Conservation (phyloP, 768 basidiomycete species). For the Amyloporia xantha region DNA sequence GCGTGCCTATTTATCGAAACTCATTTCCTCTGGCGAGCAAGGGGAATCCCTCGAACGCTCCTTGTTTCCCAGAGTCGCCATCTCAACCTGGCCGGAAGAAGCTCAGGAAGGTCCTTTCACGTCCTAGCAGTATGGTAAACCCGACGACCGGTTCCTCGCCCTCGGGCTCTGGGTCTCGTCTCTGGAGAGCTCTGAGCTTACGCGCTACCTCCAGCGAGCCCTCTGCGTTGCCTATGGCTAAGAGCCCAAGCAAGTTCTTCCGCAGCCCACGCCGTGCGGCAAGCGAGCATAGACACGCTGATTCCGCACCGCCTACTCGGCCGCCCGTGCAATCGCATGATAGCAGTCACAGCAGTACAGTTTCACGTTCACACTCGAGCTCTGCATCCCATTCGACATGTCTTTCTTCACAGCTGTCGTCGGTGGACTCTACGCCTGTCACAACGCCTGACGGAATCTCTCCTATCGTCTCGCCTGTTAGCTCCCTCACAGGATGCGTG, state of each 20-base stretch:
- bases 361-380: conserved; percentile 3
- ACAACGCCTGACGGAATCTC: conserved; percentile 15
- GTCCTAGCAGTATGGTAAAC: not conserved
- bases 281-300: not conserved
- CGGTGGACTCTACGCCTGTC: conserved; percentile 9
- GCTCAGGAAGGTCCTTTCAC: not conserved
- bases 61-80: not conserved
- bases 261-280: not conserved
- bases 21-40: not conserved
- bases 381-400: not conserved
- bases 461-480: conserved; percentile 9
- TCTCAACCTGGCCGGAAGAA: conserved; percentile 2
- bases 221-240: not conserved
- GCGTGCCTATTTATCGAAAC: conserved; percentile 2
- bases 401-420: not conserved
- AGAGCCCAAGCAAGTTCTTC: not conserved
- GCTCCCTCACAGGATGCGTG: conserved; percentile 6
- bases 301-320: not conserved
- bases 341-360: not conserved
- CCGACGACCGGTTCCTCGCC: not conserved
- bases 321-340: not conserved
- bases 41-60: not conserved
- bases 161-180: not conserved
- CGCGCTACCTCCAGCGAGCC: not conserved
- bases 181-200: conserved; percentile 4